Base-by-base conservation (phyloP, 164 flowering plant genomes). In the Pachysandra terminalis region DNA sequence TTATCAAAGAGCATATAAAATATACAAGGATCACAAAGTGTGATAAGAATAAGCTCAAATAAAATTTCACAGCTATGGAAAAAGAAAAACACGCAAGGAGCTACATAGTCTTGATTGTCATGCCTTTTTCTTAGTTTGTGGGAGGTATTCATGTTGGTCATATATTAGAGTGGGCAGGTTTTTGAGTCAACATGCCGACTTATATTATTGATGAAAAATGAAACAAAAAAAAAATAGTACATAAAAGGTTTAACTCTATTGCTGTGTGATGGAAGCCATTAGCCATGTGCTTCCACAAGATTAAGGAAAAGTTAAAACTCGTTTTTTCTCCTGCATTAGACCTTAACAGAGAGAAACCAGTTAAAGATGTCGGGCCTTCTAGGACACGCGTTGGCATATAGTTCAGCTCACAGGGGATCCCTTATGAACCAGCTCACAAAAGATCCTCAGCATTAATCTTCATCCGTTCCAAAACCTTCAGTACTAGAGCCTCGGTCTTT, bases 381-480 rank as follows among this genome's bases (percentile, higher is more conserved):
- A n/a, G n/a, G n/a, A n/a, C n/a, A n/a, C n/a, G n/a, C n/a, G n/a
- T n/a, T n/a, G n/a, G n/a, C n/a, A n/a, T n/a, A n/a, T n/a, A n/a
- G n/a, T n/a, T n/a, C n/a, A n/a, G n/a, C n/a, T n/a, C n/a, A n/a
- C n/a, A n/a, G n/a, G n/a, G n/a, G n/a, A n/a, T n/a, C n/a, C n/a
- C n/a, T n/a, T n/a, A n/a, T n/a, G n/a, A n/a, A n/a, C n/a, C n/a
- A n/a, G n/a, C n/a, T n/a, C n/a, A n/a, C n/a, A n/a, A n/a, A n/a
- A n/a, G n/a, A n/a, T n/a, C 54, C 48, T 73, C 63, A 79, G 51
- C 73, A 75, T 59, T 73, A 75, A 0, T 79, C 79, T 0, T 71
- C 71, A 62, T 68, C 83, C 24, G 90, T 81, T 45, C n/a, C n/a
- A n/a, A n/a, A n/a, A n/a, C 72, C 78, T 53, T 84, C 87, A 0